These are phyloP conservation scores for Nicotiana tabacum DNA, from an alignment of 257 asterid species.

Conservation along the genomic window DNA sequence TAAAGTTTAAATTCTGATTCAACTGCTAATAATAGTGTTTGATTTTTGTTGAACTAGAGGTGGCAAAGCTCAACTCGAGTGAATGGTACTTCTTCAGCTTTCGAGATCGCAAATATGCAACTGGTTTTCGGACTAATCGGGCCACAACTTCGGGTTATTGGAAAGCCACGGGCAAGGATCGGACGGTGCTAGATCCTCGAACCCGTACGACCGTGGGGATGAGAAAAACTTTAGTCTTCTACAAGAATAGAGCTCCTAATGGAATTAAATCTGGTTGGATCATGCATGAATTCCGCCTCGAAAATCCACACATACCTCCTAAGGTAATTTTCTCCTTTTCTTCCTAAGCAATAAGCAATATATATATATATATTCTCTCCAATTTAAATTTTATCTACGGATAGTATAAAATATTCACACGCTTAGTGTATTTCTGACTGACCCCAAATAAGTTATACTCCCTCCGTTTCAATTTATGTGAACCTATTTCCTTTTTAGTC, in stretches of 20 bases:
- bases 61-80: slow-evolving; percentile 66
- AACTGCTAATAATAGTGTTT: too few species aligned
- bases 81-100: slow-evolving; percentile 96
- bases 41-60: slow-evolving; percentile 27
- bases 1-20: too few species aligned
- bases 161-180: slow-evolving; percentile 94
- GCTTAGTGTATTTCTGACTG: too few species aligned
- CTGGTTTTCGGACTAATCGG: slow-evolving; percentile 67
- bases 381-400: neutral
- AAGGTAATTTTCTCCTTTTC: slow-evolving; percentile 35
- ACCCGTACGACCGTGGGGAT: slow-evolving; percentile 48
- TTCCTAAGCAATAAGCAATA: neutral
- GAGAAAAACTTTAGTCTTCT: slow-evolving; percentile 88
- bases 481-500: too few species aligned
- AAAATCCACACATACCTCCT: slow-evolving; percentile 70
- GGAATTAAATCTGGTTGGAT: slow-evolving; percentile 87
- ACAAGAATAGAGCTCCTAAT: slow-evolving; percentile 81
- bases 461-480: too few species aligned
- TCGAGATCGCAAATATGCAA: slow-evolving; percentile 77
- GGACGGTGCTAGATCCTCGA: slow-evolving; percentile 44
- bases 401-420: neutral
- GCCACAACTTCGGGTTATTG: slow-evolving; percentile 81
- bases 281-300: slow-evolving; percentile 89
- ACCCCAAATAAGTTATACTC: too few species aligned
- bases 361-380: neutral